These are phyloP conservation scores for Epicoccum nigrum DNA, from an alignment of 2,329 filamentous ascomycete species.

Conservation along the genomic window DNA sequence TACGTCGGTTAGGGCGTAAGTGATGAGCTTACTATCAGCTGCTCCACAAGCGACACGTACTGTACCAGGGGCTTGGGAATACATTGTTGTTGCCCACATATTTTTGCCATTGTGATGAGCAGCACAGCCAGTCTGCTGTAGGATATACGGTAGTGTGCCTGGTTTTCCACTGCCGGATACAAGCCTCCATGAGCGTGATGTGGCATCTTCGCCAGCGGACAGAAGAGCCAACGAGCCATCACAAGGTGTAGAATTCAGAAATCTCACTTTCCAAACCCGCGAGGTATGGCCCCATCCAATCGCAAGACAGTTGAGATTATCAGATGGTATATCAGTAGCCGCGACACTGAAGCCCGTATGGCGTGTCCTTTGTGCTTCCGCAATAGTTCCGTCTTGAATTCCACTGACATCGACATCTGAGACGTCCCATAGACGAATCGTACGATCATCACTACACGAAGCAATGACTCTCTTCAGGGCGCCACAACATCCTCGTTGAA, in stretches of 20 bases:
- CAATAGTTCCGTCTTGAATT: conserved; percentile 24
- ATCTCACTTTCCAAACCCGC: conserved; percentile 85
- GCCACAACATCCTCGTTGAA: conserved; percentile 29
- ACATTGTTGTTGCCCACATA: conserved; percentile 70
- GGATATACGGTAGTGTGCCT: conserved; percentile 27
- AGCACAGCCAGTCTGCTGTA: conserved; percentile 63
- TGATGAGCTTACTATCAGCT: conserved; percentile 72
- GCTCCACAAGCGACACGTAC: conserved; percentile 62
- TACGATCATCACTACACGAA: conserved; percentile 94
- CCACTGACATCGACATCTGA: conserved; percentile 52
- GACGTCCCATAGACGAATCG: conserved; percentile 86
- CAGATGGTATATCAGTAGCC: conserved; percentile 29
- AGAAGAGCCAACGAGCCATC: conserved; percentile 59
- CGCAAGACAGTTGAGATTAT: conserved; percentile 59
- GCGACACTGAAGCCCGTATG: conserved; percentile 55
- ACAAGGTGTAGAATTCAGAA: conserved; percentile 53
- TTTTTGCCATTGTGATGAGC: conserved; percentile 84
- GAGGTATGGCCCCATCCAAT: conserved; percentile 85
- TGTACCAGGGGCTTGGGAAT: conserved; percentile 1
- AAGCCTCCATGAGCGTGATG: conserved; percentile 71
- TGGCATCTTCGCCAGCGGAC: conserved; percentile 86
- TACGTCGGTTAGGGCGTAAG: conserved; percentile 18
- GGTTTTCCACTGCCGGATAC: conserved; percentile 6
- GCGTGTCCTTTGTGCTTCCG: conserved; percentile 33
- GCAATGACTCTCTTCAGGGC: conserved; percentile 70